Percentiles rank a stretch among this genome's conserved stretches.
These are phyloP conservation scores for Terana coerulea DNA, from an alignment of 768 basidiomycete species.

Conservation along the genomic window DNA sequence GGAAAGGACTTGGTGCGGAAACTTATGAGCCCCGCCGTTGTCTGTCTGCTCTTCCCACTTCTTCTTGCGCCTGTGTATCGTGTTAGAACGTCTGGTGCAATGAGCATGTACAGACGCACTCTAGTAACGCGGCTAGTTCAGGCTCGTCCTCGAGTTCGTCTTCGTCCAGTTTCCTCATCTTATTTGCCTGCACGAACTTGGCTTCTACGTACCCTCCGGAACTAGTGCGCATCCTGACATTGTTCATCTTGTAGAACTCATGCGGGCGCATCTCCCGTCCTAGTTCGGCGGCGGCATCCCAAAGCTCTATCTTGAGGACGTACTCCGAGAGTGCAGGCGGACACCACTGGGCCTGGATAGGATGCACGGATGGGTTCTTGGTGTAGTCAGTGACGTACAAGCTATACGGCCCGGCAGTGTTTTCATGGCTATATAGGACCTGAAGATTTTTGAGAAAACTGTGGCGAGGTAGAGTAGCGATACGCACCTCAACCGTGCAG, in stretches of 20 bases:
- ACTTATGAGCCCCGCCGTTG: slow-evolving; percentile 26
- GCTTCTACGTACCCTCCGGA: slow-evolving; percentile 44
- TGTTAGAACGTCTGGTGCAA: background rate
- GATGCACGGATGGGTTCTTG: slow-evolving; percentile 30
- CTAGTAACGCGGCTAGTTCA: slow-evolving; percentile 45
- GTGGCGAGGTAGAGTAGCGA: background rate
- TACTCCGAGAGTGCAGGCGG: slow-evolving; percentile 38
- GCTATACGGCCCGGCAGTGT: slow-evolving; percentile 35
- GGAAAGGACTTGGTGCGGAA: slow-evolving; percentile 44
- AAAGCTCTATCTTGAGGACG: slow-evolving; percentile 56
- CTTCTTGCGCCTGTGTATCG: slow-evolving; percentile 46
- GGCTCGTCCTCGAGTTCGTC: slow-evolving; percentile 31
- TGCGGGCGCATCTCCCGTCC: slow-evolving; percentile 44
- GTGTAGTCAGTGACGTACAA: slow-evolving; percentile 72
- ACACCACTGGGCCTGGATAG: slow-evolving; percentile 44
- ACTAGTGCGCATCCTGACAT: slow-evolving; percentile 43
- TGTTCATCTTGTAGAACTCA: slow-evolving; percentile 50
- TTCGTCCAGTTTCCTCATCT: slow-evolving; percentile 25
- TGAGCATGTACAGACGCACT: slow-evolving; percentile 34
- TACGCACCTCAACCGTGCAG: slow-evolving; percentile 43
- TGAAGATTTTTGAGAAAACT: slow-evolving; percentile 22
- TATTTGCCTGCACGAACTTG: slow-evolving; percentile 49
- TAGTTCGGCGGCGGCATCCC: slow-evolving; percentile 44
- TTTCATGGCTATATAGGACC: slow-evolving; percentile 45
- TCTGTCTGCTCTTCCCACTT: slow-evolving; percentile 34